Base-by-base conservation (phyloP, 1,284 basidiomycete species). In the Exobasidium rhododendri region DNA sequence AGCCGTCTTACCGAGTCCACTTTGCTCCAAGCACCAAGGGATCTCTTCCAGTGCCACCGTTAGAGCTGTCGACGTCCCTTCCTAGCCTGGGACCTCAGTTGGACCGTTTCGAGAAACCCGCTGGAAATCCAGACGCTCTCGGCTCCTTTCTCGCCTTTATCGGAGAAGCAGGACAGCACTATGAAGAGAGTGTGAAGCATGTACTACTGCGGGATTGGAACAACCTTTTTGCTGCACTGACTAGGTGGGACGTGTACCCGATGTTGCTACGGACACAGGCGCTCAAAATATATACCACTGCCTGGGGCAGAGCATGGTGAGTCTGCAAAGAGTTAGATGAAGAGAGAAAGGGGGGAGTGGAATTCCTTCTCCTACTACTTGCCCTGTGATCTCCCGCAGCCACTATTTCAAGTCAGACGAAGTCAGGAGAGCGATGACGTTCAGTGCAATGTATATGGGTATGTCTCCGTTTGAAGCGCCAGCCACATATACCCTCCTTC, bases 391-490 rank as follows among this genome's bases (percentile, higher is more conserved):
- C 26, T 7, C 17, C 31, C 22, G 17, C 56, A 58, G 69, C 24
- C 65, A 64, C 29, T 83, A 83, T 71, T 85, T 84, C 78, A 81
- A 80, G 70, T 83, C 82, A 22, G 82, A 84, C 35, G 77, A 83
- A 35, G 71, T 85, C 62, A 77, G 60, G 3, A 46, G 60, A 32
- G 60, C 60, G 1, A 62, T 62, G 60, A 62, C 60, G 2, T 62
- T 62, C 45, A 58, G 55, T 49, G 40, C 60, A 31, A 62, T 62
- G 60, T 62, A 62, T 45, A 62, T 62, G 60, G 60, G 60, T 28
- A 83, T 83, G 79, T 83, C 81, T 7, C 84, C 84, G 7, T 84
- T 83, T 65, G 82, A 84, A 44, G 82, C 83, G 0, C 84, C 83
- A 0, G 84, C 83, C 4, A 84, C 83, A 20, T 84, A 84, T 70